phyloP scores from a whole-genome alignment of 2,329 filamentous ascomycete genomes.

The Fusarium heterosporum region DNA sequence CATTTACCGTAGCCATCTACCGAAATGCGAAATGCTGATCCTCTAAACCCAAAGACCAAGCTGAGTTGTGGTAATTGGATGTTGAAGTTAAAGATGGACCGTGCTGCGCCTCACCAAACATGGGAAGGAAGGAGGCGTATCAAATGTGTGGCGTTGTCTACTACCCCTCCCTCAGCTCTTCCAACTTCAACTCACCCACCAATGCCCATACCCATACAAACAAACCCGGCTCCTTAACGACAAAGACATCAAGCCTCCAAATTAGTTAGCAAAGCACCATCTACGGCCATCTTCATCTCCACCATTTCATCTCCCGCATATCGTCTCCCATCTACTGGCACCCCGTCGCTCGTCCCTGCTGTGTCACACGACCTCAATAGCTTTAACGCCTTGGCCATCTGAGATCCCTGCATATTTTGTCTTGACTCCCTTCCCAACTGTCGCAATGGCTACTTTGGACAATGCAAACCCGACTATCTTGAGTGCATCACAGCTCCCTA shows the following conservation, averaged over 20 bases:
- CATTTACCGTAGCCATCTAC: slow-evolving; percentile 10
- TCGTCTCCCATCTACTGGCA: slow-evolving; percentile 7
- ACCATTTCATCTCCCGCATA: slow-evolving; percentile 30
- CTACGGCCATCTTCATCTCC: slow-evolving; percentile 35
- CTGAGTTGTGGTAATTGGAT: slow-evolving; percentile 6
- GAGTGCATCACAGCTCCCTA: slow-evolving; percentile 88
- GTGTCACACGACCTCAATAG: slow-evolving; percentile 18
- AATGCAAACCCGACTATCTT: slow-evolving; percentile 96
- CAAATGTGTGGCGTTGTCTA: slow-evolving; percentile 44
- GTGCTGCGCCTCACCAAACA: slow-evolving; percentile 41
- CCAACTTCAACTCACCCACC: slow-evolving; percentile 24
- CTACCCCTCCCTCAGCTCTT: slow-evolving; percentile 39
- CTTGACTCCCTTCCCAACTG: slow-evolving; percentile 7
- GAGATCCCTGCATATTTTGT: slow-evolving; percentile 27
- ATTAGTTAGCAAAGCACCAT: slow-evolving; percentile 34
- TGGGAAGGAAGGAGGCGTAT: slow-evolving; percentile 33
- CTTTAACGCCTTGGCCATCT: slow-evolving; percentile 25
- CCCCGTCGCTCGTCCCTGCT: slow-evolving; percentile 13
- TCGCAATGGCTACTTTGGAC: slow-evolving; percentile 57
- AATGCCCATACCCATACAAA: slow-evolving; percentile 33
- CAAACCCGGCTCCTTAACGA: slow-evolving; percentile 34
- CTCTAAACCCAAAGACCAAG: slow-evolving; percentile 2
- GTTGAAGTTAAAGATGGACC: neutral
- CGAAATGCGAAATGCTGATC: slow-evolving; percentile 3
- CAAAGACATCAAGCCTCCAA: slow-evolving; percentile 21